Base-by-base conservation (phyloP, 2,329 filamentous ascomycete genomes). In the Cylindrodendrum hubeiense region DNA sequence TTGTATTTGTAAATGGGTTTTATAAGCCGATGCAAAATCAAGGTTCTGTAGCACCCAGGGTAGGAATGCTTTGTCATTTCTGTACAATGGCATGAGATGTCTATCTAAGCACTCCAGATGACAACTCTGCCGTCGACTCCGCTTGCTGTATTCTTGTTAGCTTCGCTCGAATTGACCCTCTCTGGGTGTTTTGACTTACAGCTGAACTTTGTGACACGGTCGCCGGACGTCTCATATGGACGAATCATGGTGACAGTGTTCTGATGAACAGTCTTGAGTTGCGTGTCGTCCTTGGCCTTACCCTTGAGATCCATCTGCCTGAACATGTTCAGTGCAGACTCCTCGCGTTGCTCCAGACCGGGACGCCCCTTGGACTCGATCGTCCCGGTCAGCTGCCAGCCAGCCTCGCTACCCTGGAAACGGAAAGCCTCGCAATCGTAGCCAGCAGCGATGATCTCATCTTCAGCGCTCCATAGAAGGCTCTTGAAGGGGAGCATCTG, bases 301-400 rank as follows among this genome's bases (percentile, higher is more conserved):
- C 96, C 96, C 86, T 96, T 97, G 70, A 99, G 86, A 81, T 99
- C 96, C 96, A 99, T 98, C 84, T 98, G 95, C 75, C 90, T 90
- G 84, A 99, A 99, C 94, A 98, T 97, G 81, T 98, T 97, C 79
- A 98, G 84, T 24, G 96, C 96, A 70, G 93, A 96, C 79, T 98
- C 96, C 81, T 98, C 96, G 33, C 92, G 87, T 64, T 84, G 83
- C 60, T 87, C 90, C 60, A 85, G 79, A 44, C 88, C 91, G 28
- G 86, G 84, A 5, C 86, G 83, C 53, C 88, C 85, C 81, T 95
- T 94, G 52, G 85, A 84, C 82, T 98, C 95, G 66, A 98, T 83
- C 4, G 93, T 91, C 33, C 94, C 95, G 37, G 87, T 88, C 39
- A 98, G 84, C 76, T 94, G 88, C 96, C 96, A 99, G 46, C 95